These are phyloP conservation scores for Lichtheimia corymbifera DNA, from an alignment of 371 early-diverging fungal species.

Conservation along the genomic window DNA sequence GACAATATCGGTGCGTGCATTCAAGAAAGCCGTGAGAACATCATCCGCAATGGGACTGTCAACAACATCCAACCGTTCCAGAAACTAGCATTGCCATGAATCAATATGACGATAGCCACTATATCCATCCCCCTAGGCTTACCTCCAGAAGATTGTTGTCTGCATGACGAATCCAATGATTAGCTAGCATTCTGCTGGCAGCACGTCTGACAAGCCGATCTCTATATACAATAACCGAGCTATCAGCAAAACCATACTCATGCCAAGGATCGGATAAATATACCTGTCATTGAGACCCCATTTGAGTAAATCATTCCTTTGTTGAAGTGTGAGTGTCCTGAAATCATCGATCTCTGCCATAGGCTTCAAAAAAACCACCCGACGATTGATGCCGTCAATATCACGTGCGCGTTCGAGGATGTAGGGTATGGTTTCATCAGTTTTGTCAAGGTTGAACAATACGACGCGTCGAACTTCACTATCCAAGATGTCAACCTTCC, in stretches of 20 bases:
- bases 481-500: constrained; percentile 1
- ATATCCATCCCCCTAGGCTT: background rate
- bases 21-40: constrained; percentile 68
- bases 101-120: too few species aligned
- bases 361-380: constrained; percentile 67
- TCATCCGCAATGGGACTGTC: constrained; percentile 69
- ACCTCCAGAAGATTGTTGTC: constrained; percentile 75
- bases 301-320: constrained; percentile 70
- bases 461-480: constrained; percentile 87
- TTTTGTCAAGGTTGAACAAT: constrained; percentile 73
- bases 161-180: constrained; percentile 77
- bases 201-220: constrained; percentile 75
- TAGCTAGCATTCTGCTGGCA: constrained; percentile 71
- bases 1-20: constrained; percentile 65
- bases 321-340: constrained; percentile 63
- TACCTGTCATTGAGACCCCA: constrained; percentile 78
- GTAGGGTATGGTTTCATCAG: constrained; percentile 60
- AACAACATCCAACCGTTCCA: constrained; percentile 82
- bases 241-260: too few species aligned
- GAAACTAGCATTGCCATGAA: constrained; percentile 39
- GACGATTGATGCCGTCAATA: constrained; percentile 66
- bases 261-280: too few species aligned
- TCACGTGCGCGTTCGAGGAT: constrained; percentile 81
- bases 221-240: constrained; percentile 29
- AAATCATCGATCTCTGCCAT: constrained; percentile 72